phyloP scores from a whole-genome alignment of 257 asterid genomes.

The Anisodus acutangulus region DNA sequence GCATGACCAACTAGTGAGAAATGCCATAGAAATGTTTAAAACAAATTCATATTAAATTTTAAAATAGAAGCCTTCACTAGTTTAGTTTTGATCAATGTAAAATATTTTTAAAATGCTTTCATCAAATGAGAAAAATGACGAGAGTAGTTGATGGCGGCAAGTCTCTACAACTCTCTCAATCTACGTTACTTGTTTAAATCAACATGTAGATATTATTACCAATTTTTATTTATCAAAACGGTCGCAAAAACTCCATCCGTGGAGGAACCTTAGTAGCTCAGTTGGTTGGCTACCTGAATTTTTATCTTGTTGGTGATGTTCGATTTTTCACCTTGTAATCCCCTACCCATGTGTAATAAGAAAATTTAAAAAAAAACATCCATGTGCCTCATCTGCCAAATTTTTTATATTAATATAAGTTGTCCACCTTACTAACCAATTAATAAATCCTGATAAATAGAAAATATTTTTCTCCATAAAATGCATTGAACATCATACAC shows the following conservation, averaged over 20 bases:
- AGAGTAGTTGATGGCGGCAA: no score
- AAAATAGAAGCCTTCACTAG: background rate
- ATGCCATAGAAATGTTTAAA: background rate
- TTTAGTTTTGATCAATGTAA: background rate
- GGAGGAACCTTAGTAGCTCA: no score
- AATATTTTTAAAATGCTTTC: background rate
- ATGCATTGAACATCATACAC: background rate
- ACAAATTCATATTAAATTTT: background rate
- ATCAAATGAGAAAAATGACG: background rate
- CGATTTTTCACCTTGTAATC: no score
- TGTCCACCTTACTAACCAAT: background rate
- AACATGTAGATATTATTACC: no score
- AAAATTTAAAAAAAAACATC: no score
- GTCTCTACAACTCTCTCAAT: background rate
- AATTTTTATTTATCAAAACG: background rate
- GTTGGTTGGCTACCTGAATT: no score
- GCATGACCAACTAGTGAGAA: background rate
- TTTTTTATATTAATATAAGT: background rate
- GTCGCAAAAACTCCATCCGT: background rate
- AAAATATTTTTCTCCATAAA: background rate
- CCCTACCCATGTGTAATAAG: no score
- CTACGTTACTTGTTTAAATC: no score
- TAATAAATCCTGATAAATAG: background rate
- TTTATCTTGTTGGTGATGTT: no score
- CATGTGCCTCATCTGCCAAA: no score